These are phyloP conservation scores for Candida sakaeoensis DNA, from an alignment of 805 yeast species.

Conservation along the genomic window DNA sequence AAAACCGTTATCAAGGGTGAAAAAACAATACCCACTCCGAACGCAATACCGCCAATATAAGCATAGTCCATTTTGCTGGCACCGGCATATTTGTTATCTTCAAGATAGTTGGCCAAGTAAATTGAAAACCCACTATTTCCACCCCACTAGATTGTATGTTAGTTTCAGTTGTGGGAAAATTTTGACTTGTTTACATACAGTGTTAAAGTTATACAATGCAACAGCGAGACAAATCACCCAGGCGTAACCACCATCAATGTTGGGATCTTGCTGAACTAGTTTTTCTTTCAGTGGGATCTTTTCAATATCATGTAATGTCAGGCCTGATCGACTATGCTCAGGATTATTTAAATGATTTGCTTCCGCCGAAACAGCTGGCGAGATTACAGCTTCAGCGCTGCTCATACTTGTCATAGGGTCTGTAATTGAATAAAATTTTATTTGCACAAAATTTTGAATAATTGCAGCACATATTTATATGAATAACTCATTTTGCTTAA, in stretches of 20 bases:
- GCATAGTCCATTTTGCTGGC: constrained; percentile 60
- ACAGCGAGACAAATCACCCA: constrained; percentile 59
- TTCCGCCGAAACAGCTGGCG: too few relatives aligned
- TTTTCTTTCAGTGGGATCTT: constrained; percentile 1
- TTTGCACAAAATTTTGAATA: too few relatives aligned
- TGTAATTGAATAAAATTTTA: too few relatives aligned
- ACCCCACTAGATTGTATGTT: constrained; percentile 48
- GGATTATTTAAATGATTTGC: not conserved
- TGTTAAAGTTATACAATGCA: constrained; percentile 48
- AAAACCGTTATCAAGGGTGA: constrained; percentile 49
- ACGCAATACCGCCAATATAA: constrained; percentile 63
- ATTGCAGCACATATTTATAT: too few relatives aligned
- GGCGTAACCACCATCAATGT: constrained; percentile 61
- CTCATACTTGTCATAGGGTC: too few relatives aligned
- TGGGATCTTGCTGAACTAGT: not conserved
- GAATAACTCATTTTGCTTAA: too few relatives aligned
- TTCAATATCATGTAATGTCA: constrained; percentile 1
- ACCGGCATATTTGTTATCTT: constrained; percentile 48
- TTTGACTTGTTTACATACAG: constrained; percentile 18
- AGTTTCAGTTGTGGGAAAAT: not conserved
- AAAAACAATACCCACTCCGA: constrained; percentile 50
- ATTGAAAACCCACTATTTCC: constrained; percentile 66
- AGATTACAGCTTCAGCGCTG: too few relatives aligned
- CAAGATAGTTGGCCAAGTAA: constrained; percentile 54
- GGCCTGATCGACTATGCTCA: not conserved